Percentiles rank a stretch among this genome's conserved stretches.
These are phyloP conservation scores for Ormosia emarginata DNA, from an alignment of 306 rosid genomes.

Conservation along the genomic window DNA sequence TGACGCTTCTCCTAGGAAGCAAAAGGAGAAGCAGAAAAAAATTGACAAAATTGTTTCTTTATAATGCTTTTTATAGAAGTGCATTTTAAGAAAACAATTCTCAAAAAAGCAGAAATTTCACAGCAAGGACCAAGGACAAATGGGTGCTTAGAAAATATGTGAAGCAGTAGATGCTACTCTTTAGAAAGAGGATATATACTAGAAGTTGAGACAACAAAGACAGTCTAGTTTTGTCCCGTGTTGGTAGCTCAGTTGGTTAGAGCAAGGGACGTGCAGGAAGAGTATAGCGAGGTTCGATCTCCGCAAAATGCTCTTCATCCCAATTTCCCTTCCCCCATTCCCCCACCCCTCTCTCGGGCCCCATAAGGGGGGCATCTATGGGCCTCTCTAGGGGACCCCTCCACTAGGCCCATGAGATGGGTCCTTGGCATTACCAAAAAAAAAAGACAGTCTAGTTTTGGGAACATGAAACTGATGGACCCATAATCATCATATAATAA, in stretches of 20 bases:
- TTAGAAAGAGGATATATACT: background rate
- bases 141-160: background rate
- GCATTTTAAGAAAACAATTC: background rate
- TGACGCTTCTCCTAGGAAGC: background rate
- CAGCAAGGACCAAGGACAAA: conserved; percentile 7
- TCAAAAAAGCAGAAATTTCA: background rate
- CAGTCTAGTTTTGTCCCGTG: background rate
- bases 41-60: background rate
- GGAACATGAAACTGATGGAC: conserved; percentile 3
- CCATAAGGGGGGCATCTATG: no score
- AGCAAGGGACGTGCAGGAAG: no score
- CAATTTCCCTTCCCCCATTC: no score
- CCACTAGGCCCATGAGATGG: no score
- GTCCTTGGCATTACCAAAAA: no score
- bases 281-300: no score
- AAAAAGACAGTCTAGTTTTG: background rate
- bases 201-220: background rate
- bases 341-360: no score
- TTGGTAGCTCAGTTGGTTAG: no score
- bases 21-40: background rate
- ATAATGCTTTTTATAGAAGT: background rate
- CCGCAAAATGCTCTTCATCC: no score
- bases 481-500: background rate
- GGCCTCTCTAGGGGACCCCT: no score
- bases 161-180: background rate